Evolutionary conservation across 768 basidiomycete genomes (phyloP).

Genomic region (Calvatia gigantea): DNA sequence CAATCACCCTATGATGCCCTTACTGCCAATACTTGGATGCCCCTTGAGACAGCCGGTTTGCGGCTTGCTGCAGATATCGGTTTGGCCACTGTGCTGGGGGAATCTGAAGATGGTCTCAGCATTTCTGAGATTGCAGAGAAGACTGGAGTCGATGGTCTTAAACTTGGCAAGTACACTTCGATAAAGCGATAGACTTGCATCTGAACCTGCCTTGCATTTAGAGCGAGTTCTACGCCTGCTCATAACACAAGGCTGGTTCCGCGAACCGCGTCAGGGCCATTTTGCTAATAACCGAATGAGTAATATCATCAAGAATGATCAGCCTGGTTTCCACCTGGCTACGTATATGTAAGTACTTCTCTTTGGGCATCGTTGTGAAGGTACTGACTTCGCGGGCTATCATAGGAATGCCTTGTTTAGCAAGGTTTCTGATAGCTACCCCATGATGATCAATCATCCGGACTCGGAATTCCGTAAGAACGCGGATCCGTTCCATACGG

Average conservation of each 20-base stretch:
- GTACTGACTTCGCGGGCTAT: background rate
- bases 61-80: constrained; percentile 32
- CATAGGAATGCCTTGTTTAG: constrained; percentile 36
- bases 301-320: constrained; percentile 30
- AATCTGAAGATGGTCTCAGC: constrained; percentile 31
- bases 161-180: constrained; percentile 25
- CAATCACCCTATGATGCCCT: constrained; percentile 34
- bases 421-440: constrained; percentile 28
- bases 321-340: constrained; percentile 32
- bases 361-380: background rate
- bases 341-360: constrained; percentile 29
- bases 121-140: constrained; percentile 29
- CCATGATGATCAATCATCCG: constrained; percentile 31
- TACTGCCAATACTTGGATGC: constrained; percentile 30
- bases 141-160: constrained; percentile 29
- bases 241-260: constrained; percentile 34
- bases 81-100: constrained; percentile 29
- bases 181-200: background rate
- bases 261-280: constrained; percentile 31
- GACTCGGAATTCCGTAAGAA: constrained; percentile 30
- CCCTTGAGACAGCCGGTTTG: constrained; percentile 29
- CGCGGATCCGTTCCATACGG: constrained; percentile 31
- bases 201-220: constrained; percentile 10
- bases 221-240: constrained; percentile 33
- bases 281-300: constrained; percentile 36